These are phyloP conservation scores for Neodidymelliopsis sp. DNA, from an alignment of 2,329 filamentous ascomycete genomes.

Conservation along the genomic window DNA sequence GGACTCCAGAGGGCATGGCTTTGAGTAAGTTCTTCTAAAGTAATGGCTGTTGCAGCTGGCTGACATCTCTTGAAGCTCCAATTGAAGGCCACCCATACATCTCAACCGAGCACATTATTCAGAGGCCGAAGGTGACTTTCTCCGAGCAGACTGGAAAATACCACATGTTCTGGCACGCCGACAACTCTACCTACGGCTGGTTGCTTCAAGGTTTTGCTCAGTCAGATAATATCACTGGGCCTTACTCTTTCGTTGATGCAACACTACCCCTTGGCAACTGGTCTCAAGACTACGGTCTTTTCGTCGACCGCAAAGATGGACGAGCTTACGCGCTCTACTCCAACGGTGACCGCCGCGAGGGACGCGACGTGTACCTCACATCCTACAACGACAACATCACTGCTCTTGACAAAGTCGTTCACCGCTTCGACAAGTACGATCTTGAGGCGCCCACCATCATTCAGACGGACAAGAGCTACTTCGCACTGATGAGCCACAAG, in stretches of 20 bases:
- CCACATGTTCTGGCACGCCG: conserved; percentile 69
- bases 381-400: conserved; percentile 62
- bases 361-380: conserved; percentile 65
- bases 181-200: conserved; percentile 64
- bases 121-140: conserved; percentile 68
- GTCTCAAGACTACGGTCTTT: conserved; percentile 69
- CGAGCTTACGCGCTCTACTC: conserved; percentile 65
- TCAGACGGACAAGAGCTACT: conserved; percentile 67
- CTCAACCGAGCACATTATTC: conserved; percentile 64
- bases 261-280: conserved; percentile 66
- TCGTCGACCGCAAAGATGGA: conserved; percentile 66
- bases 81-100: conserved; percentile 64
- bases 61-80: conserved; percentile 49
- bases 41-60: background rate
- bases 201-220: conserved; percentile 65
- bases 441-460: conserved; percentile 67
- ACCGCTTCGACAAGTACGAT: conserved; percentile 67
- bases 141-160: conserved; percentile 63
- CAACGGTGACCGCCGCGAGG: conserved; percentile 64
- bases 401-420: conserved; percentile 59
- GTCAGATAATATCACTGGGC: conserved; percentile 61
- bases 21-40: conserved; percentile 50
- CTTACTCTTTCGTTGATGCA: conserved; percentile 63
- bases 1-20: conserved; percentile 65
- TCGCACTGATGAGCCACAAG: conserved; percentile 68